Percentiles rank a stretch among this genome's conserved stretches.
phyloP scores from a whole-genome alignment of 73 alveolate species.

The Uronychia setigera region DNA sequence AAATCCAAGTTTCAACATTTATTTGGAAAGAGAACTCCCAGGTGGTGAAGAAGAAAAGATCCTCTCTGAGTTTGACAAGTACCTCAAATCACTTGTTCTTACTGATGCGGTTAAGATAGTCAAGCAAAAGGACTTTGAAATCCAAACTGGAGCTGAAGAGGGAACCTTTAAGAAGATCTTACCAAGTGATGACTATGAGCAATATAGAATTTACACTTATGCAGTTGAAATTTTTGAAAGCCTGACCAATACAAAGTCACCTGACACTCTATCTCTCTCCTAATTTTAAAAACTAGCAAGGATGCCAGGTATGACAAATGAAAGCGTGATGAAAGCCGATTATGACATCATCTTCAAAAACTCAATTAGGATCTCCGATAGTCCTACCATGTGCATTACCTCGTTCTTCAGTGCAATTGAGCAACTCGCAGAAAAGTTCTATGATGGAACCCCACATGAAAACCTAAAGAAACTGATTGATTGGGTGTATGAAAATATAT shows the following conservation, averaged over 20 bases:
- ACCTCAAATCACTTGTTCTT: constrained; percentile 54
- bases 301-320: constrained; percentile 15
- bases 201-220: neutral
- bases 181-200: neutral
- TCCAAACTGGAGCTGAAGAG: neutral
- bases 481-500: no score
- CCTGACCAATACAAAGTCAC: neutral
- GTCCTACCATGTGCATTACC: constrained; percentile 10
- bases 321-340: constrained; percentile 11
- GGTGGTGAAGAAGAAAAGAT: constrained; percentile 55
- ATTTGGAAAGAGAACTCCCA: constrained; percentile 64
- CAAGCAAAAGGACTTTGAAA: neutral
- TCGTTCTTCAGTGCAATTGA: constrained; percentile 36
- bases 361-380: constrained; percentile 13
- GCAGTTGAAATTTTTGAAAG: neutral
- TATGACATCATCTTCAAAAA: constrained; percentile 30
- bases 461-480: no score
- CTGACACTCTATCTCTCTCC: no score
- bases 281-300: constrained; percentile 21
- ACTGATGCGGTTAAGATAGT: neutral
- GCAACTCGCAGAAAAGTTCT: constrained; percentile 5
- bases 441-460: constrained; percentile 4
- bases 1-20: constrained; percentile 82
- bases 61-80: constrained; percentile 65
- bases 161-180: neutral